Evolutionary conservation across 2,329 filamentous ascomycete genomes (phyloP).

Genomic region (Graphium sp.): DNA sequence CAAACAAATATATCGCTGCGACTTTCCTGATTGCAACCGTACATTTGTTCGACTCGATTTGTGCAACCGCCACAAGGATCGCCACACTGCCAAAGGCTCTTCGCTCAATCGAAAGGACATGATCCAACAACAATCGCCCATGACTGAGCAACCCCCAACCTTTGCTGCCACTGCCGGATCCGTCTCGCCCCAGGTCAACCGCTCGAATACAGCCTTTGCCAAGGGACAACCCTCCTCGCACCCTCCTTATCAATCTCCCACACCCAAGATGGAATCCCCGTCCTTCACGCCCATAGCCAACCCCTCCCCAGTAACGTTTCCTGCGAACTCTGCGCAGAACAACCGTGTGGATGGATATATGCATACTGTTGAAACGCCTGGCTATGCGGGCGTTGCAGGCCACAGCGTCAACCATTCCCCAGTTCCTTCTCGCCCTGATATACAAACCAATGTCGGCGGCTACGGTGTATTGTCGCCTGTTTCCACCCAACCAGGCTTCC

Average conservation of each 20-base stretch:
- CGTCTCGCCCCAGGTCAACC: constrained; percentile 28
- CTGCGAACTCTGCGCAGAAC: constrained; percentile 9
- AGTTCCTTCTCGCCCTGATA: constrained; percentile 23
- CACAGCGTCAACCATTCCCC: constrained; percentile 20
- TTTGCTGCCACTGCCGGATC: constrained; percentile 22
- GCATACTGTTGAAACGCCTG: constrained; percentile 19
- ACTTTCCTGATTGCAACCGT: constrained; percentile 78
- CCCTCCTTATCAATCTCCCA: constrained; percentile 27
- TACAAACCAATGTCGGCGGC: constrained; percentile 27
- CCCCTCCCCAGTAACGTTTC: constrained; percentile 18
- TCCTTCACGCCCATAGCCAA: constrained; percentile 27
- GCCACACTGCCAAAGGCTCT: constrained; percentile 65
- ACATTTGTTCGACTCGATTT: constrained; percentile 89
- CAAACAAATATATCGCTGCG: constrained; percentile 88
- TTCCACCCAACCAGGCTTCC: constrained; percentile 28
- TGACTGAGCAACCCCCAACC: constrained; percentile 16
- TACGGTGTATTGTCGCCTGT: constrained; percentile 38
- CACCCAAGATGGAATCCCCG: constrained; percentile 24
- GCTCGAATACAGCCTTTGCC: constrained; percentile 22
- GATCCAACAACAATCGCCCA: constrained; percentile 13
- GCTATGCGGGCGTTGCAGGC: constrained; percentile 13
- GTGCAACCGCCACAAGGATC: constrained; percentile 68
- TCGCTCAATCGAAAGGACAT: constrained; percentile 56
- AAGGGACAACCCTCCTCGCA: constrained; percentile 18
- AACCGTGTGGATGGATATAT: constrained; percentile 25